Base-by-base conservation (phyloP, 176 grass and related monocot species). In the Secale cereale region DNA sequence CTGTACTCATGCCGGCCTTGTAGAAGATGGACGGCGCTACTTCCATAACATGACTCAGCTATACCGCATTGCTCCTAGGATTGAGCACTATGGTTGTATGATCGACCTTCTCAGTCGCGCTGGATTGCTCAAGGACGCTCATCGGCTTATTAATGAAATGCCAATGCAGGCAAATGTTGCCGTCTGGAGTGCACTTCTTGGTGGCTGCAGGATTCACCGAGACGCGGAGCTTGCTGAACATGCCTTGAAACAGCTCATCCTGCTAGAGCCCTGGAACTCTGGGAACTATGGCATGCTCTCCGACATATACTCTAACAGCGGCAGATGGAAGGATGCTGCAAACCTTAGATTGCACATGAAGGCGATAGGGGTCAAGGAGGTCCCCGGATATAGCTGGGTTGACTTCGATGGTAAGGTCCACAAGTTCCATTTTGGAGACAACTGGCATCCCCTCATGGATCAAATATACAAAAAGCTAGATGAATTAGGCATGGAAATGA, bases 81-180 rank as follows among this genome's bases (percentile, higher is more conserved):
- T 92, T 19, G 93, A 94, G 82, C 90, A 94, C 66, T 92, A 90
- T 20, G 93, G 90, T 61, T 81, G 76, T 81, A 94, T 94, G 85
- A 80, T 94, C 1, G 93, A 94, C 77, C 79, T 94, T 17, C 79
- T 94, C 50, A 87, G 90, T 56, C 90, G 90, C 45, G 79, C 90
- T 14, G 93, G 93, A 0, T 80, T 92, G 74, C 66, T 94, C 59
- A 54, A 90, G 43, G 85, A 88, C 25, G 93, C 93, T 81, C 88
- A 70, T 56, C 79, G 74, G 71, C 69, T 90, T 22, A 90, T 94
- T 15, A n/a, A 84, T 10, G 82, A 88, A 35, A 94, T 94, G 88
- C 88, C 90, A 14, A 88, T 92, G 87, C 63, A 88, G 74, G 76
- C 93, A 59, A 92, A 92, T 86, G 90, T 86, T 13, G 85, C 90